Conservation (phyloP, 768 basidiomycete species). For the Russula vinacea region DNA sequence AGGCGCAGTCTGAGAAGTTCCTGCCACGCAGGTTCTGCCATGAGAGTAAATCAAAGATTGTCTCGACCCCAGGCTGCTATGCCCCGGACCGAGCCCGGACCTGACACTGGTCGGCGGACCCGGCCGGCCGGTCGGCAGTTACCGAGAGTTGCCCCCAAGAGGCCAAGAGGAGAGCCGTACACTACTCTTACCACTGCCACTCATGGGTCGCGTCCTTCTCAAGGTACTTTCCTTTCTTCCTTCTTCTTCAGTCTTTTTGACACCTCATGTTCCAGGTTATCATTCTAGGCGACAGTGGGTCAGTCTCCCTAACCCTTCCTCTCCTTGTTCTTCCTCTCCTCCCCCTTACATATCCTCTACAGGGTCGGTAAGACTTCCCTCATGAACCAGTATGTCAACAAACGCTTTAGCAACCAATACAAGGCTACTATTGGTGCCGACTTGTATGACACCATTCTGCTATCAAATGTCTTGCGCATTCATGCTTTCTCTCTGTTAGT, state of each 20-base stretch:
- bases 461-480: conserved; percentile 27
- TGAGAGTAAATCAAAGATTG: conserved; percentile 37
- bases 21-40: conserved; percentile 85
- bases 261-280: conserved; percentile 64
- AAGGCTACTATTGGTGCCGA: conserved; percentile 98
- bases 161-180: not conserved
- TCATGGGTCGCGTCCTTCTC: conserved; percentile 82
- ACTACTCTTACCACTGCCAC: conserved; percentile 28
- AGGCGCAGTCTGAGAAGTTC: conserved; percentile 76
- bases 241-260: conserved; percentile 17
- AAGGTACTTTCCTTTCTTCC: conserved; percentile 50
- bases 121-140: not conserved
- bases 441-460: conserved; percentile 59
- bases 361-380: conserved; percentile 99
- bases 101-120: not conserved
- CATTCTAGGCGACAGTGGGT: conserved; percentile 98
- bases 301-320: conserved; percentile 37
- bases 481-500: conserved; percentile 41
- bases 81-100: not conserved
- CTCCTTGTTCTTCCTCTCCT: not conserved
- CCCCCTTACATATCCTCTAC: conserved; percentile 21
- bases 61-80: not conserved
- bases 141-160: not conserved
- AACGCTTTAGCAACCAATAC: conserved; percentile 99
- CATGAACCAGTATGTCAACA: conserved; percentile 99